These are phyloP conservation scores for Pythium utonaiense DNA, from an alignment of 352 stramenopile species.

Conservation along the genomic window DNA sequence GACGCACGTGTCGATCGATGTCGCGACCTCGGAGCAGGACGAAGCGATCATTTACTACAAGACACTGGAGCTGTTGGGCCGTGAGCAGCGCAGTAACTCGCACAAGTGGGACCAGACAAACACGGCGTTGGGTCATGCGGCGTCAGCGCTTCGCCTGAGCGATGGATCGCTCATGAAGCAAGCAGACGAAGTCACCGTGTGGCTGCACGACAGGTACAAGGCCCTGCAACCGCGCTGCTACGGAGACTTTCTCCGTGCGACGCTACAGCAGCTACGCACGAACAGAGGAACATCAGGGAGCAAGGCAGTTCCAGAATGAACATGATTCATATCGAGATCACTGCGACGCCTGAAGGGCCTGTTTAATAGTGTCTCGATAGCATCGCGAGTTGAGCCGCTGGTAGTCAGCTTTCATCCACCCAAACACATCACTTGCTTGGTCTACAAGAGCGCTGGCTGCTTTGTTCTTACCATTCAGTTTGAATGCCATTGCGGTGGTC, in stretches of 20 bases:
- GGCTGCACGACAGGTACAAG: slow-evolving; percentile 11
- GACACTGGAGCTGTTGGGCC: slow-evolving; percentile 7
- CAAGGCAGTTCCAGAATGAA: not conserved
- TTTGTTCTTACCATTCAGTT: slow-evolving; percentile 18
- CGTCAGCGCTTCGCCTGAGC: slow-evolving; percentile 6
- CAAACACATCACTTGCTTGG: slow-evolving; percentile 9
- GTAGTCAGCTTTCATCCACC: slow-evolving; percentile 14
- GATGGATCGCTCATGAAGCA: slow-evolving; percentile 7
- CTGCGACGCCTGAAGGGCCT: not conserved
- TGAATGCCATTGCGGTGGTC: slow-evolving; percentile 31
- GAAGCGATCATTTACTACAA: slow-evolving; percentile 18
- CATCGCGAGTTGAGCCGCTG: slow-evolving; percentile 13
- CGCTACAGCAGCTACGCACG: slow-evolving; percentile 9
- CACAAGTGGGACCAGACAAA: slow-evolving; percentile 13
- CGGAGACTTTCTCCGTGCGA: slow-evolving; percentile 6
- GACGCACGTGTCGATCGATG: slow-evolving; percentile 22
- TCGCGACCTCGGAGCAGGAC: slow-evolving; percentile 13
- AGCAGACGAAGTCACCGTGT: not conserved
- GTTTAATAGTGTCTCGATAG: slow-evolving; percentile 11
- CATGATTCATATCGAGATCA: not conserved
- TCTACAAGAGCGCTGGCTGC: not conserved
- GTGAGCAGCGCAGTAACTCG: slow-evolving; percentile 11
- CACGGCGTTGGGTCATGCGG: slow-evolving; percentile 6
- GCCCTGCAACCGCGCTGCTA: slow-evolving; percentile 21
- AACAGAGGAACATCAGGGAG: not conserved